These are phyloP conservation scores for Lactarius sp. DNA, from an alignment of 768 basidiomycete genomes.

Conservation along the genomic window DNA sequence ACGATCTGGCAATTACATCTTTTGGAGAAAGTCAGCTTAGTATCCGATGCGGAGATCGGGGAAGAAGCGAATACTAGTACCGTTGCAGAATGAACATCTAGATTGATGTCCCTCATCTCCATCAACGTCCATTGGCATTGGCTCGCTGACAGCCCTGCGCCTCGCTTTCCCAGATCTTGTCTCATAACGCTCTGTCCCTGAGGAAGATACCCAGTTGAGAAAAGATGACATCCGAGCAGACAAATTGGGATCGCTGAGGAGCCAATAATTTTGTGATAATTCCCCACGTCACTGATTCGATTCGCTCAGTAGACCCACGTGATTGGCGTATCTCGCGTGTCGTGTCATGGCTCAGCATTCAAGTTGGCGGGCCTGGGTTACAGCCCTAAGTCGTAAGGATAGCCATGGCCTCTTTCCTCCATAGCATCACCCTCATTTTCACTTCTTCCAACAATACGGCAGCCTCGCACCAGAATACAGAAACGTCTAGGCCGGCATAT, in stretches of 20 bases:
- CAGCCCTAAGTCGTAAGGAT: neutral
- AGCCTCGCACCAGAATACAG: neutral
- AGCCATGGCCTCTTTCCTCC: constrained; percentile 1
- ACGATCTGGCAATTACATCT: neutral
- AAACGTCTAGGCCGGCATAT: neutral
- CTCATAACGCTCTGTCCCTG: neutral
- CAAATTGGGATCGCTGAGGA: neutral
- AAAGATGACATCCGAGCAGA: constrained; percentile 2
- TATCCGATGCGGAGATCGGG: neutral
- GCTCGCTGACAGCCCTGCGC: constrained; percentile 11
- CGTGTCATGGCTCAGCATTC: no score
- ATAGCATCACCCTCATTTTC: neutral
- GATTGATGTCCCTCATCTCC: constrained; percentile 1
- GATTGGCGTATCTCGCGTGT: neutral
- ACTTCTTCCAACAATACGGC: neutral
- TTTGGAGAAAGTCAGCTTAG: neutral
- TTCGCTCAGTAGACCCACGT: constrained; percentile 8
- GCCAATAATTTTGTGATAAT: neutral
- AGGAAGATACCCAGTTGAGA: neutral
- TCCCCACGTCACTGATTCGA: no score
- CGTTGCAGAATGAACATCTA: constrained; percentile 14
- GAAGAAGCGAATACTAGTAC: neutral
- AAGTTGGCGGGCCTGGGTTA: no score
- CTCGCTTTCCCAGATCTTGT: constrained; percentile 1
- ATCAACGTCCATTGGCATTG: constrained; percentile 18